These are phyloP conservation scores for Pseudocercospora vitis DNA, from an alignment of 2,329 filamentous ascomycete genomes.

Conservation along the genomic window DNA sequence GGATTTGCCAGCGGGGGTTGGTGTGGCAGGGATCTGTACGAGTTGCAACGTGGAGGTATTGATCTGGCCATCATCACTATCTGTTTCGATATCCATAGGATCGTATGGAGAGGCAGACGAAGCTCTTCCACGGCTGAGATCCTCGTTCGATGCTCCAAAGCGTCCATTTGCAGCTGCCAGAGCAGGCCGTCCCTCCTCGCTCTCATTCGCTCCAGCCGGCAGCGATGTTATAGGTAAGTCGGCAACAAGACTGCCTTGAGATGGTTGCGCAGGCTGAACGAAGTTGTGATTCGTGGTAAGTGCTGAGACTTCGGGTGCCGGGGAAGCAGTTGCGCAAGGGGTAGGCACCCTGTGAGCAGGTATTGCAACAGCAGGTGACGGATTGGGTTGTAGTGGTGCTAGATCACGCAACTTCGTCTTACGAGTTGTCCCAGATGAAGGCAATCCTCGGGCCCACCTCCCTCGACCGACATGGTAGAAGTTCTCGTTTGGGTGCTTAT, in stretches of 20 bases:
- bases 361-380: too few relatives aligned
- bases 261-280: too few relatives aligned
- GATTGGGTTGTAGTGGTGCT: too few relatives aligned
- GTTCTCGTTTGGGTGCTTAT: slow-evolving; percentile 20
- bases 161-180: too few relatives aligned
- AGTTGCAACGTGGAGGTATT: background rate
- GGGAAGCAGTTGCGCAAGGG: too few relatives aligned
- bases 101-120: background rate
- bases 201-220: background rate
- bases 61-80: background rate
- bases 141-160: too few relatives aligned
- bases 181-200: too few relatives aligned
- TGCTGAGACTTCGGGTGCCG: too few relatives aligned
- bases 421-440: slow-evolving; percentile 4
- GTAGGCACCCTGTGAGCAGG: too few relatives aligned
- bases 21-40: background rate
- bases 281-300: too few relatives aligned
- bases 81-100: background rate
- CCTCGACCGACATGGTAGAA: slow-evolving; percentile 22
- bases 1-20: background rate
- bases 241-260: background rate
- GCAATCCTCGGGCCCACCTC: slow-evolving; percentile 16
- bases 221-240: background rate
- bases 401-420: slow-evolving; percentile 15
- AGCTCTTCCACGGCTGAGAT: background rate